Percentiles rank a stretch among this genome's conserved stretches.
phyloP scores from a whole-genome alignment of 345 rosid species.

The Hibiscus tridactylites region DNA sequence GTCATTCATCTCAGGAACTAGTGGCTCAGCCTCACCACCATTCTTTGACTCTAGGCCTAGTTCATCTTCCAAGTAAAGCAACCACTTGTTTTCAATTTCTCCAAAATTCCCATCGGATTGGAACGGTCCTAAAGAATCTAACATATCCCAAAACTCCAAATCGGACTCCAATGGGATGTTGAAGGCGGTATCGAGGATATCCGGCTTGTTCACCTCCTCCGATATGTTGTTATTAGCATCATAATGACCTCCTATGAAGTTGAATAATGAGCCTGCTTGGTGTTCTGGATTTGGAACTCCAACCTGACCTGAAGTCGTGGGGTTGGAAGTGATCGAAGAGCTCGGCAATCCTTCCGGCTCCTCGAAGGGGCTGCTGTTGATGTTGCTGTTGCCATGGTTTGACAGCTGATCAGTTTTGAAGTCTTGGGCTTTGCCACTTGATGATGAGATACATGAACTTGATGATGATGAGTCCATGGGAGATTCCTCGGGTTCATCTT shows the following conservation, averaged over 20 bases:
- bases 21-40: background rate
- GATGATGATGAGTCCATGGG: conserved; percentile 18
- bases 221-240: background rate
- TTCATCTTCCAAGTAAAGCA: conserved; percentile 53
- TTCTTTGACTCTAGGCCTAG: conserved; percentile 34
- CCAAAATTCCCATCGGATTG: conserved; percentile 16
- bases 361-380: background rate
- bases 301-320: conserved; percentile 15
- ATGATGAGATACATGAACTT: background rate
- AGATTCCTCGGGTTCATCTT: conserved; percentile 18
- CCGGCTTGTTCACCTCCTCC: conserved; percentile 58
- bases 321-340: conserved; percentile 28
- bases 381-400: background rate
- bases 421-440: conserved; percentile 1
- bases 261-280: background rate
- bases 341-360: conserved; percentile 26
- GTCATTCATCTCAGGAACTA: background rate
- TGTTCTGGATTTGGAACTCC: conserved; percentile 13
- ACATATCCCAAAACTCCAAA: conserved; percentile 61
- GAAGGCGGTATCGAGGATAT: conserved; percentile 4
- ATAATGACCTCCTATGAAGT: background rate
- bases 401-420: background rate
- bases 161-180: conserved; percentile 51
- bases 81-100: conserved; percentile 43
- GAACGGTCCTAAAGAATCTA: conserved; percentile 36